phyloP scores from a whole-genome alignment of 1,139 yeast species.

The Yamadazyma mexicana region DNA sequence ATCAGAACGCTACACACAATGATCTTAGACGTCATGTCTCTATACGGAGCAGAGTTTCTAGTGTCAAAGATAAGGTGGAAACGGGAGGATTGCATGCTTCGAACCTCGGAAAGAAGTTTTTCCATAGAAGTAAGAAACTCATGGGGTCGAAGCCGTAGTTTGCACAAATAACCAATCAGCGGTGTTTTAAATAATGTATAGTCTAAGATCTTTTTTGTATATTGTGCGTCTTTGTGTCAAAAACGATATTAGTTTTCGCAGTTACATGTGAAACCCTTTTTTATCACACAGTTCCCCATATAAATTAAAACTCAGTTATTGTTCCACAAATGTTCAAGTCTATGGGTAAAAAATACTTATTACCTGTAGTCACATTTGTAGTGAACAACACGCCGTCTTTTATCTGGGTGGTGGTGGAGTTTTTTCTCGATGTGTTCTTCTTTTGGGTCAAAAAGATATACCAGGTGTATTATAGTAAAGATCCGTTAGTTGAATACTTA shows the following conservation, averaged over 20 bases:
- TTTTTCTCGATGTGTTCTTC: slow-evolving; percentile 54
- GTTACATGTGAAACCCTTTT: neutral
- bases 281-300: neutral
- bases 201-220: no score
- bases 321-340: neutral
- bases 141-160: slow-evolving; percentile 21
- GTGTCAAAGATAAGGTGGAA: slow-evolving; percentile 47
- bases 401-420: slow-evolving; percentile 62
- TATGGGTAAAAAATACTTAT: slow-evolving; percentile 10
- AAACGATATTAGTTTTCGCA: neutral
- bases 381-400: slow-evolving; percentile 58
- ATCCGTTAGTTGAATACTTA: slow-evolving; percentile 40
- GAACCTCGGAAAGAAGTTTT: slow-evolving; percentile 43
- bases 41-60: slow-evolving; percentile 41
- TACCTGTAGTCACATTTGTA: slow-evolving; percentile 27
- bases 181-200: no score
- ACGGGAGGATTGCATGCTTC: slow-evolving; percentile 44
- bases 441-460: slow-evolving; percentile 57
- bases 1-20: slow-evolving; percentile 47
- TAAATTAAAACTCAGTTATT: no score
- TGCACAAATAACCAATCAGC: no score
- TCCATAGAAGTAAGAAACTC: slow-evolving; percentile 41
- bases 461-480: slow-evolving; percentile 37
- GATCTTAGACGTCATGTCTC: slow-evolving; percentile 45
- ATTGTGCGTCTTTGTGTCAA: no score